These are phyloP conservation scores for Tuber calosporum DNA, from an alignment of 495 filamentous ascomycete genomes.

Conservation along the genomic window DNA sequence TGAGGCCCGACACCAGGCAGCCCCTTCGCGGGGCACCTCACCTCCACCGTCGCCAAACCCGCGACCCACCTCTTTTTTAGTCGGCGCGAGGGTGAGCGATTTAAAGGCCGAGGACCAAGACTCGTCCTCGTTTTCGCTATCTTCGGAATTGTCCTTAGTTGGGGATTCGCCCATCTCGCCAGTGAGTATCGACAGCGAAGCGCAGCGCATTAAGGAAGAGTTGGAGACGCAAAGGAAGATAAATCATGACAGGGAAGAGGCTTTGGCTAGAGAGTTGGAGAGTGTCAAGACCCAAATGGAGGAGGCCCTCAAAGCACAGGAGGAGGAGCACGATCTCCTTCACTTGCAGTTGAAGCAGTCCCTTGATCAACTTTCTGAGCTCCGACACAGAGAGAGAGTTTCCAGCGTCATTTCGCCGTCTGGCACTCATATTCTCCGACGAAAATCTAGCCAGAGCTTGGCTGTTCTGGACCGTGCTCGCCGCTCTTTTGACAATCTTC, in stretches of 20 bases:
- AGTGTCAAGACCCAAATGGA: slow-evolving; percentile 66
- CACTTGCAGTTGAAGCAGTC: slow-evolving; percentile 74
- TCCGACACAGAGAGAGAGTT: slow-evolving; percentile 68
- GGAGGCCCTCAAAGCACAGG: slow-evolving; percentile 60
- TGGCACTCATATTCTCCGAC: slow-evolving; percentile 66
- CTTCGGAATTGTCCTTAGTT: slow-evolving; percentile 90
- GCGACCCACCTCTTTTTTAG: slow-evolving; percentile 88
- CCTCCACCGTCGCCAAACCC: slow-evolving; percentile 54
- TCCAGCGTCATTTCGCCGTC: slow-evolving; percentile 60
- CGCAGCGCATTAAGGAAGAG: slow-evolving; percentile 39
- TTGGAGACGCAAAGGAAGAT: slow-evolving; percentile 37
- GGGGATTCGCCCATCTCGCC: slow-evolving; percentile 62
- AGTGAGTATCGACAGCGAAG: slow-evolving; percentile 31
- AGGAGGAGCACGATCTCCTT: slow-evolving; percentile 70
- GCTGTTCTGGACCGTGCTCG: slow-evolving; percentile 86
- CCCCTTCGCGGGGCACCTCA: slow-evolving; percentile 46
- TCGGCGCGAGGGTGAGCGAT: slow-evolving; percentile 66
- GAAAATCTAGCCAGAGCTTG: slow-evolving; percentile 89
- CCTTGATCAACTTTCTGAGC: slow-evolving; percentile 74
- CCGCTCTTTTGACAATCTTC: slow-evolving; percentile 79
- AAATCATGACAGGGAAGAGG: slow-evolving; percentile 38
- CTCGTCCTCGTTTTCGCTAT: slow-evolving; percentile 89
- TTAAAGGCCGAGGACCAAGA: slow-evolving; percentile 69
- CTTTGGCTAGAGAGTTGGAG: slow-evolving; percentile 59
- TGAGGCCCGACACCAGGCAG: slow-evolving; percentile 64